phyloP scores from a whole-genome alignment of 73 alveolate genomes.

The Tetrahymena thermophila region DNA sequence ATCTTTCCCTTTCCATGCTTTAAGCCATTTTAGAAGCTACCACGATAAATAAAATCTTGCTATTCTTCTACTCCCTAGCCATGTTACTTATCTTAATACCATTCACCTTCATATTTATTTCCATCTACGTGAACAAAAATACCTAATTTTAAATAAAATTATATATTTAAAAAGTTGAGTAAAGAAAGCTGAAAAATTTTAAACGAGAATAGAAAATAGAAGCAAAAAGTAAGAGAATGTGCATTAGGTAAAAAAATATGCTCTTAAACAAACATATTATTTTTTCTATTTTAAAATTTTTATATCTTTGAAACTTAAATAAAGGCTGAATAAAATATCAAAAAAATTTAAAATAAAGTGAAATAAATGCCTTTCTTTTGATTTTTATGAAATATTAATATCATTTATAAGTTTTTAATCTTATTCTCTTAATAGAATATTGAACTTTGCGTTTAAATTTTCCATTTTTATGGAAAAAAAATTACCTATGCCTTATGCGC shows the following conservation, averaged over 20 bases:
- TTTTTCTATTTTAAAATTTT: background rate
- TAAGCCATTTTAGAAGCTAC: constrained; percentile 16
- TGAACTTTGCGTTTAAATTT: too few relatives aligned
- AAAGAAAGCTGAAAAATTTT: too few relatives aligned
- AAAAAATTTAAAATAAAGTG: too few relatives aligned
- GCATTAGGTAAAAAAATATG: too few relatives aligned
- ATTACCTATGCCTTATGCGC: background rate
- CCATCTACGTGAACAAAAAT: constrained; percentile 35
- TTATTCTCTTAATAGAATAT: too few relatives aligned
- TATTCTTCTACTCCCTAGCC: constrained; percentile 43
- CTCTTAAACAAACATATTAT: background rate
- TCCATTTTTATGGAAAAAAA: too few relatives aligned
- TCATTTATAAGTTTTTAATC: too few relatives aligned
- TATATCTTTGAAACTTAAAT: background rate
- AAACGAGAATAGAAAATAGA: background rate
- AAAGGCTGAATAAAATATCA: background rate
- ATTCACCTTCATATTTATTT: constrained; percentile 21
- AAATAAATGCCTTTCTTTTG: too few relatives aligned
- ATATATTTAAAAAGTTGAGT: too few relatives aligned
- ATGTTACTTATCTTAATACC: constrained; percentile 40
- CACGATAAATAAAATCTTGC: constrained; percentile 5
- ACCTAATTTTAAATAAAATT: background rate
- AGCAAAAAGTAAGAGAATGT: too few relatives aligned
- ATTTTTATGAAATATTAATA: too few relatives aligned
- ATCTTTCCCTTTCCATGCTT: constrained; percentile 42